Conservation (phyloP, 257 asterid species). For the Perilla frutescens region DNA sequence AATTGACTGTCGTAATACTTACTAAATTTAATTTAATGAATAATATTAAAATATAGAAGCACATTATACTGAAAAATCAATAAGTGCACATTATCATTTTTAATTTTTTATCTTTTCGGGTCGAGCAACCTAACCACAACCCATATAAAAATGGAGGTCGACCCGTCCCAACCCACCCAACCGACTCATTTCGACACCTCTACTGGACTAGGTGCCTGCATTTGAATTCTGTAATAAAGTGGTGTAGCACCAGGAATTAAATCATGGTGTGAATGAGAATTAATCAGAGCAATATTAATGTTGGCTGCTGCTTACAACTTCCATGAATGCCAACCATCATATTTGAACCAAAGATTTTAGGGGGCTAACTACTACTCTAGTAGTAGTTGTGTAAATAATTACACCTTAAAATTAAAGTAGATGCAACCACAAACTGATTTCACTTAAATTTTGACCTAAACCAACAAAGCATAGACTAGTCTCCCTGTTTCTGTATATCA, state of each 20-base stretch:
- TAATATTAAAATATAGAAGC: too few relatives aligned
- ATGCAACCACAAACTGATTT: not conserved
- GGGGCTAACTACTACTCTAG: not conserved
- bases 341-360: not conserved
- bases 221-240: not conserved
- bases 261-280: not conserved
- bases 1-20: too few relatives aligned
- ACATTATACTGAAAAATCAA: too few relatives aligned
- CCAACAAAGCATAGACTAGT: not conserved
- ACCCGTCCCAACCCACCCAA: too few relatives aligned
- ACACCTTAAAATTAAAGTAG: not conserved
- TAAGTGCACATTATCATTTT: too few relatives aligned
- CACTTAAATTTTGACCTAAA: not conserved
- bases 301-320: not conserved
- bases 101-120: too few relatives aligned
- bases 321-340: not conserved
- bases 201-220: too few relatives aligned
- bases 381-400: constrained; percentile 11
- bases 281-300: not conserved
- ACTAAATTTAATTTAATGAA: too few relatives aligned
- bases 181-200: too few relatives aligned
- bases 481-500: too few relatives aligned
- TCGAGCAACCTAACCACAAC: too few relatives aligned
- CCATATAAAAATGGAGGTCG: too few relatives aligned
- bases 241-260: not conserved